Percentiles rank a stretch among this genome's conserved stretches.
These are phyloP conservation scores for Diaporthe velutina DNA, from an alignment of 2,329 filamentous ascomycete genomes.

Conservation along the genomic window DNA sequence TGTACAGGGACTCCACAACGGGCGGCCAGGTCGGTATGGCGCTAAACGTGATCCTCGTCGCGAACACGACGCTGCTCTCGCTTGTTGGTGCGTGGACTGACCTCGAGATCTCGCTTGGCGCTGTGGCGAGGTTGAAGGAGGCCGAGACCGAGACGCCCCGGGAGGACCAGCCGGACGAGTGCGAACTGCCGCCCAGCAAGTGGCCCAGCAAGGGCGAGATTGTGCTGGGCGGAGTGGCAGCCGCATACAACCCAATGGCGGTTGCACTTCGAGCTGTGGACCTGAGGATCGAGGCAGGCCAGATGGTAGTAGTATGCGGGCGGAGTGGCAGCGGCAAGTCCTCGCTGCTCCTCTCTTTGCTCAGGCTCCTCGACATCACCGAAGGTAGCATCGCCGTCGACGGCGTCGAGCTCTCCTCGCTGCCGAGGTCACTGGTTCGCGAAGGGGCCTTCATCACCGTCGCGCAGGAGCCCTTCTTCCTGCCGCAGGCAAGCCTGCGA, in stretches of 20 bases:
- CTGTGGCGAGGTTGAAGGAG: conserved; percentile 49
- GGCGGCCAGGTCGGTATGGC: conserved; percentile 52
- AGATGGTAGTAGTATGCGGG: conserved; percentile 65
- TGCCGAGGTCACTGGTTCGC: conserved; percentile 61
- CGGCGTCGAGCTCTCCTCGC: conserved; percentile 56
- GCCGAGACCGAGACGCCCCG: conserved; percentile 44
- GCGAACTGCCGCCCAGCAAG: conserved; percentile 23
- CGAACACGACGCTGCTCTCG: conserved; percentile 50
- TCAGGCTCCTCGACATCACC: conserved; percentile 61
- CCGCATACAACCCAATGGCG: conserved; percentile 45
- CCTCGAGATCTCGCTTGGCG: conserved; percentile 52
- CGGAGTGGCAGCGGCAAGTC: conserved; percentile 64
- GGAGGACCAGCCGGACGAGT: conserved; percentile 39
- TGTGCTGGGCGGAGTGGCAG: conserved; percentile 46
- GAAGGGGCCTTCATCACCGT: conserved; percentile 52
- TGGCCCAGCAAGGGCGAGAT: conserved; percentile 49
- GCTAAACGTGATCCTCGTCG: conserved; percentile 51
- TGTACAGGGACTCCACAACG: conserved; percentile 40
- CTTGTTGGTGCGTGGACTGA: conserved; percentile 51
- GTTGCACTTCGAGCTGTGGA: conserved; percentile 45
- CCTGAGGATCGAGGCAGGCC: conserved; percentile 53
- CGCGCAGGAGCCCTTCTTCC: conserved; percentile 60
- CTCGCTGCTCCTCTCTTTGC: conserved; percentile 58
- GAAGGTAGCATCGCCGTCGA: conserved; percentile 61
- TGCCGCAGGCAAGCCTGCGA: conserved; percentile 58